Percentiles rank a stretch among this genome's conserved stretches.
Evolutionary conservation across 257 asterid species (phyloP).

Genomic region (Lantana camara): DNA sequence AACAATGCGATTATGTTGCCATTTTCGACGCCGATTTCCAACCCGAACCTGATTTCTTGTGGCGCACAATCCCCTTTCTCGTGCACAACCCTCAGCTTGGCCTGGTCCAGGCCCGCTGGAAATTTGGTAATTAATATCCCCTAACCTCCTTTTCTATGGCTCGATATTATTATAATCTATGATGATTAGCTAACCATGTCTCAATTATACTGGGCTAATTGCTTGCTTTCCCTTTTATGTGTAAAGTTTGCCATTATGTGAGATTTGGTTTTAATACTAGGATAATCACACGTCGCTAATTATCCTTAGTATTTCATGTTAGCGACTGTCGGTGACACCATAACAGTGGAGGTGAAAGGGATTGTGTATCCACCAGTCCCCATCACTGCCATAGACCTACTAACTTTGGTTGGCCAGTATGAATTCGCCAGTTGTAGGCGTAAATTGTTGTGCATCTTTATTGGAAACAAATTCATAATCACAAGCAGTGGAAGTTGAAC

Average conservation of each 20-base stretch:
- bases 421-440: slow-evolving; percentile 27
- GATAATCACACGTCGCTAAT: slow-evolving; percentile 26
- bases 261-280: neutral
- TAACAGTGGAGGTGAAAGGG: slow-evolving; percentile 21
- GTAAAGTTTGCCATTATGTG: slow-evolving; percentile 8
- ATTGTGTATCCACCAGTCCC: slow-evolving; percentile 31
- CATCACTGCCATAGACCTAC: slow-evolving; percentile 20
- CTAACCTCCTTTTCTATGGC: no score
- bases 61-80: slow-evolving; percentile 77
- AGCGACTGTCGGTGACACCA: slow-evolving; percentile 40
- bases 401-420: slow-evolving; percentile 24
- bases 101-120: slow-evolving; percentile 96
- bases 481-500: neutral
- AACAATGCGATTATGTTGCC: slow-evolving; percentile 81
- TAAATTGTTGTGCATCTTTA: slow-evolving; percentile 10
- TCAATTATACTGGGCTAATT: neutral
- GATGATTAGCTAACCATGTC: neutral
- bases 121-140: slow-evolving; percentile 54
- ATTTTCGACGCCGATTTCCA: slow-evolving; percentile 95
- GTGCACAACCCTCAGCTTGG: slow-evolving; percentile 80
- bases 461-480: neutral
- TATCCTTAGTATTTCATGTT: slow-evolving; percentile 8
- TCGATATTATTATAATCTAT: no score
- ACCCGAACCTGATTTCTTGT: slow-evolving; percentile 90
- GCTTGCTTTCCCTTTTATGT: neutral